Evolutionary conservation across 805 yeast species (phyloP), one percentile per base, ranked within the genome.

Genomic region (Grigorovia humatica): DNA sequence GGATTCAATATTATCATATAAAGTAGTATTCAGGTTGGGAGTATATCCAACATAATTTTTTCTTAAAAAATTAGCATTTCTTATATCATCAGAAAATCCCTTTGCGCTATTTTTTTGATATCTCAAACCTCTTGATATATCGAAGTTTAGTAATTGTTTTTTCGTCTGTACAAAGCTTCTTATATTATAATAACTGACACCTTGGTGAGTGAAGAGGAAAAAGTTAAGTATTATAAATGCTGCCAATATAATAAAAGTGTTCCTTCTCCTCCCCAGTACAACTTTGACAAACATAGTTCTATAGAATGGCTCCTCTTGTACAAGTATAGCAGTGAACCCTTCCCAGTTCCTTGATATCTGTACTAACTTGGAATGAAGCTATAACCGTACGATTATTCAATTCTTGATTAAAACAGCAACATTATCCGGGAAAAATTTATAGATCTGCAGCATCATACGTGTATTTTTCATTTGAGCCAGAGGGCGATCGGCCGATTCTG

Each of bases 41-140:
- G 42, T 38, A 15, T 15, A 38, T 2, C 42, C 42, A n/a, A 13
- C 42, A 15, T 38, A 38, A 15, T 38, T 38, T 38, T 38, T 13
- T 17, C 42, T 38, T n/a, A 38, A 15, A n/a, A 38, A 38, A 15
- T 38, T n/a, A 38, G n/a, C 18, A 15, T 8, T 15, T 38, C 42
- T 38, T 7, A 38, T 7, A 2, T 38, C 42, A 38, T 38, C 42
- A 13, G n/a, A 15, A 44, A 2, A 54, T 52, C 32, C 50, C 17
- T 12, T 47, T 17, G 38, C 47, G 45, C 43, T 47, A 54, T 23
- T 30, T 35, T 13, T 50, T 46, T 29, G 47, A 45, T 20, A 32
- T 35, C 8, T 23, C 17, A 29, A 27, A 48, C 17, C 12, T 38
- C 42, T 38, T 12, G 42, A 38, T 3, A 38, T 38, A 8, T 38